A percentile compares a stretch with the other conserved stretches of the same genome.
phyloP scores from a whole-genome alignment of 2,329 filamentous ascomycete genomes.

The Lasiodiplodia citricola region DNA sequence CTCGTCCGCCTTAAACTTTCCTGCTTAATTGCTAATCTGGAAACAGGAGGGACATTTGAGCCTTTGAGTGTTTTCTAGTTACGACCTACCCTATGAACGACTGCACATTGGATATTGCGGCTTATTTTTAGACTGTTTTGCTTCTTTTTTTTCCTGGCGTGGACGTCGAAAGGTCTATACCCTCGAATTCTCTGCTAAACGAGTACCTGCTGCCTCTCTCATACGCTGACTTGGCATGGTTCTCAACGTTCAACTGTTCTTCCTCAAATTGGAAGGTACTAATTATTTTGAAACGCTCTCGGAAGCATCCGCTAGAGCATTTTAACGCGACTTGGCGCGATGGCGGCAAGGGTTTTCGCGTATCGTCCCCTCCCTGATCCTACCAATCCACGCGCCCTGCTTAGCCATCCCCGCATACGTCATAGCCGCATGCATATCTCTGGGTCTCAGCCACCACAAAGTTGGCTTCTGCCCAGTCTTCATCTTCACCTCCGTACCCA shows the following conservation, averaged over 20 bases:
- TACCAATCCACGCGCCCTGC: background rate
- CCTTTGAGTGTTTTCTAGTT: background rate
- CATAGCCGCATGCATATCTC: background rate
- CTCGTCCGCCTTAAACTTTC: background rate
- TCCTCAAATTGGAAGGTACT: background rate
- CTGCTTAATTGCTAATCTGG: background rate
- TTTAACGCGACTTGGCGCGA: background rate
- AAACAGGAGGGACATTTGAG: conserved; percentile 23
- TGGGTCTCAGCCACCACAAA: background rate
- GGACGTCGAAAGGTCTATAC: background rate
- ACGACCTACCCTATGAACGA: conserved; percentile 13
- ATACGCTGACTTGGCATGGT: background rate
- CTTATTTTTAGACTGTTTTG: conserved; percentile 8
- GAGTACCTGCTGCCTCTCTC: conserved; percentile 1
- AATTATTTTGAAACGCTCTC: background rate
- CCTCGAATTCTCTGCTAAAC: background rate
- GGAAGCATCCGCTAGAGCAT: background rate
- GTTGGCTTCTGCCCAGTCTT: background rate
- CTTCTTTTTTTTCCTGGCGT: background rate
- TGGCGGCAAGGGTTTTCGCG: background rate
- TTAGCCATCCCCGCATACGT: conserved; percentile 21
- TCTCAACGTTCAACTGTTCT: background rate
- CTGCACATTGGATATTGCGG: background rate
- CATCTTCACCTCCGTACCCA: background rate
- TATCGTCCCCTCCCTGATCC: conserved; percentile 3